Percentiles rank a stretch among this genome's conserved stretches.
These are phyloP conservation scores for Biscutella laevigata DNA, from an alignment of 441 rosid genomes.

Conservation along the genomic window DNA sequence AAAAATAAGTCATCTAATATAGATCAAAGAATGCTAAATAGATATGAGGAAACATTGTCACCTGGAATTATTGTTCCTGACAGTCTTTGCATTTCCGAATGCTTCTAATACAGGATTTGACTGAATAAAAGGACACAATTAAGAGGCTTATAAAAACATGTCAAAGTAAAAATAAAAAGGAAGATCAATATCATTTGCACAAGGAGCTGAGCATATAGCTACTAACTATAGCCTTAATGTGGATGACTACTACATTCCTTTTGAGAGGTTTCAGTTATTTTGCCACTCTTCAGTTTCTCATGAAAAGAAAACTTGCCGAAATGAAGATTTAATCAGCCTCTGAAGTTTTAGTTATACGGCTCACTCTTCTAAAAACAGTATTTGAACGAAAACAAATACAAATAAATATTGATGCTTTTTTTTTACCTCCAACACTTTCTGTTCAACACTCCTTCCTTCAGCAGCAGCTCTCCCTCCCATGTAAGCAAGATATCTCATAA, in stretches of 20 bases:
- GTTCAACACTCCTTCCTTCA: constrained; percentile 94
- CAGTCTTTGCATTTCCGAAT: constrained; percentile 98
- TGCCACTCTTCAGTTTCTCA: background rate
- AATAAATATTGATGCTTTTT: background rate
- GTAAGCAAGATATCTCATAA: constrained; percentile 95
- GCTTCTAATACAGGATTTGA: constrained; percentile 99
- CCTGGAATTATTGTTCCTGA: constrained; percentile 99
- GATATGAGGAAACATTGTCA: constrained; percentile 21
- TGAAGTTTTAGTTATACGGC: background rate
- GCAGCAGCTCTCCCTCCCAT: constrained; percentile 97
- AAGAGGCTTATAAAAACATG: background rate
- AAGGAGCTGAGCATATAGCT: constrained; percentile 2
- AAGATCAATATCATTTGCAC: constrained; percentile 4
- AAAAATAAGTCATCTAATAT: background rate
- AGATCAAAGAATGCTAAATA: background rate
- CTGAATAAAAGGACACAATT: constrained; percentile 39
- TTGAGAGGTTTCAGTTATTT: background rate
- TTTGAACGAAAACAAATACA: background rate
- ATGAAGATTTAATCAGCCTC: background rate
- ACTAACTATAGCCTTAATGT: background rate
- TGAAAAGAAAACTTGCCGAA: constrained; percentile 7
- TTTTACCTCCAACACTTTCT: constrained; percentile 91
- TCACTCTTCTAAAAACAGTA: constrained; percentile 14
- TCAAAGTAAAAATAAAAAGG: background rate
- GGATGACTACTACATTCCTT: constrained; percentile 8